These are phyloP conservation scores for Barbarea vulgaris DNA, from an alignment of 345 rosid species.

Conservation along the genomic window DNA sequence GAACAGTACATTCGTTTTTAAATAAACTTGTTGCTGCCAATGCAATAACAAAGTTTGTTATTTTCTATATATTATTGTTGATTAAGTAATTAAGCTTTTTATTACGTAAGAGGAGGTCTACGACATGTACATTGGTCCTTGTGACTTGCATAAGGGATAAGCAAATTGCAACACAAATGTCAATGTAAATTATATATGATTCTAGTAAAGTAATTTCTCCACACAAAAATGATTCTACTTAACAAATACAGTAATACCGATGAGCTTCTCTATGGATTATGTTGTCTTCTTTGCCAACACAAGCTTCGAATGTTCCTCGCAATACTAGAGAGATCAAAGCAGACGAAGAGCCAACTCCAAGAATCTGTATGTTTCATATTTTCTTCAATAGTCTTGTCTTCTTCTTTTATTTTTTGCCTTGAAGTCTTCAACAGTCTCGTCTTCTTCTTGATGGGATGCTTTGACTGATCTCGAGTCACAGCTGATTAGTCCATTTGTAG, in stretches of 20 bases:
- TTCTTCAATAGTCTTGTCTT: not conserved
- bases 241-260: too few species aligned
- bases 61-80: too few species aligned
- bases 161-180: too few species aligned
- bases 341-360: not conserved
- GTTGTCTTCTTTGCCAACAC: not conserved
- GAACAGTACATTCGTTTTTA: not conserved
- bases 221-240: too few species aligned
- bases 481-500: not conserved
- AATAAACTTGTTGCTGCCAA: not conserved
- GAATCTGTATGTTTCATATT: not conserved
- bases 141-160: too few species aligned
- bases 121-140: too few species aligned
- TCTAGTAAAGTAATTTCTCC: too few species aligned
- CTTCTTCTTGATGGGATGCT: not conserved
- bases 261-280: not conserved
- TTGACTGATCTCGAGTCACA: not conserved
- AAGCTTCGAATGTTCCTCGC: slow-evolving; percentile 3
- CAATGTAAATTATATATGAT: too few species aligned
- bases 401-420: not conserved
- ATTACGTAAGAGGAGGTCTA: too few species aligned
- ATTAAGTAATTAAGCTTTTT: too few species aligned
- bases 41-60: not conserved
- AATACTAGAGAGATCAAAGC: not conserved
- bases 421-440: not conserved